Conservation (phyloP, 345 rosid genomes). For the Noccaea caerulescens region DNA sequence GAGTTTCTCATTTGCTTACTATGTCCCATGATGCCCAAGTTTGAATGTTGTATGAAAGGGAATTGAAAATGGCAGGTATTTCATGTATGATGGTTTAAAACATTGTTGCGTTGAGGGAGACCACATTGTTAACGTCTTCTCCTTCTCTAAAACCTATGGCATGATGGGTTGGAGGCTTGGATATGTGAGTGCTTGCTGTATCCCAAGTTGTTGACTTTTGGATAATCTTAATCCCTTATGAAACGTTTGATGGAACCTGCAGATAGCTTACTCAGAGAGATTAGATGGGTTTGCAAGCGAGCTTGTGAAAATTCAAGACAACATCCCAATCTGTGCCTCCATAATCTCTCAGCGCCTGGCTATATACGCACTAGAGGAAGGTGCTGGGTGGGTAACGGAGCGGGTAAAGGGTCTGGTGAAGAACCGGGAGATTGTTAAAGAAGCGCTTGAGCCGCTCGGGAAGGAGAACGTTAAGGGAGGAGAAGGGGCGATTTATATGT, state of each 20-base stretch:
- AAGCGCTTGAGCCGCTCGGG: constrained; percentile 84
- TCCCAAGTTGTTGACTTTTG: background rate
- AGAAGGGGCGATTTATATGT: constrained; percentile 92
- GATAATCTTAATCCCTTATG: background rate
- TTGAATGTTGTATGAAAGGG: background rate
- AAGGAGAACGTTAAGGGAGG: constrained; percentile 80
- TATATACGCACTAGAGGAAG: constrained; percentile 72
- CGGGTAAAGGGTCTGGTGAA: constrained; percentile 73
- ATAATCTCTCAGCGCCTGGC: constrained; percentile 84
- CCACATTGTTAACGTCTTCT: constrained; percentile 89
- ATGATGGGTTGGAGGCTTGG: constrained; percentile 99
- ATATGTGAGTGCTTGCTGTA: constrained; percentile 62
- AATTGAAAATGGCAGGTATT: constrained; percentile 62
- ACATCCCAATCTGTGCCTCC: constrained; percentile 91
- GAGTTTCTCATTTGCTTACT: constrained; percentile 46
- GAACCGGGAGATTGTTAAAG: constrained; percentile 72
- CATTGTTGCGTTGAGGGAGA: constrained; percentile 90
- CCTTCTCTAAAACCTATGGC: constrained; percentile 98
- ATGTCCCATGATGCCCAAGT: constrained; percentile 4
- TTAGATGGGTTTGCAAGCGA: constrained; percentile 71
- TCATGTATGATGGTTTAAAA: constrained; percentile 88
- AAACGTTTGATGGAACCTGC: constrained; percentile 38
- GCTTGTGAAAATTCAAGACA: constrained; percentile 90
- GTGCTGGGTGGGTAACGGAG: constrained; percentile 76
- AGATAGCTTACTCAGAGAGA: constrained; percentile 89